These are phyloP conservation scores for Penicillium sp. DNA, from an alignment of 2,329 filamentous ascomycete species.

Conservation along the genomic window DNA sequence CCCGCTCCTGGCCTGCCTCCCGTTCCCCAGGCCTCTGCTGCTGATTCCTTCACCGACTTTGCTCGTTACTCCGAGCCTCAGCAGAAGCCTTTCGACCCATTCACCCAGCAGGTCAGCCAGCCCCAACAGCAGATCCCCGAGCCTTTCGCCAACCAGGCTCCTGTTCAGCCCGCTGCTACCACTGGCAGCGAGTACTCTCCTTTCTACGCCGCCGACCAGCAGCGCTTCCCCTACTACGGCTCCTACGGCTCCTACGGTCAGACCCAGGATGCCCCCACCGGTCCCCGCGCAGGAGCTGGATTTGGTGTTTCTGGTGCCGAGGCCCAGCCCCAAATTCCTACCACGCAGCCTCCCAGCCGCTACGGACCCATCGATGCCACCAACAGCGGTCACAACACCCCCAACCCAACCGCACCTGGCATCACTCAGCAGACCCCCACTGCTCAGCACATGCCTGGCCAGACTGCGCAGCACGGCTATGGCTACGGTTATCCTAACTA, in stretches of 20 bases:
- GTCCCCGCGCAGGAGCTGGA: slow-evolving; percentile 74
- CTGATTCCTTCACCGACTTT: slow-evolving; percentile 53
- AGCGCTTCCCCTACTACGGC: slow-evolving; percentile 69
- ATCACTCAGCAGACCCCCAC: slow-evolving; percentile 55
- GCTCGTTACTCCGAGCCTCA: slow-evolving; percentile 58
- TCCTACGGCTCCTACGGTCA: slow-evolving; percentile 67
- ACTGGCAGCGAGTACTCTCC: slow-evolving; percentile 74
- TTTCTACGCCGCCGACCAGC: slow-evolving; percentile 79
- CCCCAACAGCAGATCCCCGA: slow-evolving; percentile 66
- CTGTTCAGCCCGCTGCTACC: slow-evolving; percentile 59
- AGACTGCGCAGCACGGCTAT: slow-evolving; percentile 53
- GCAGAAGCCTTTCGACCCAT: slow-evolving; percentile 84
- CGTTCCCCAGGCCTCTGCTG: slow-evolving; percentile 55
- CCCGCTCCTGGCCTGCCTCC: slow-evolving; percentile 64
- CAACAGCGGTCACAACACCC: slow-evolving; percentile 87
- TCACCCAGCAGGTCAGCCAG: slow-evolving; percentile 69
- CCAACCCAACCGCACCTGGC: slow-evolving; percentile 70
- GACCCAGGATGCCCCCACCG: slow-evolving; percentile 71
- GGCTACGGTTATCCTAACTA: slow-evolving; percentile 60
- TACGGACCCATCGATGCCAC: slow-evolving; percentile 70
- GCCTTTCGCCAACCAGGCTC: slow-evolving; percentile 55
- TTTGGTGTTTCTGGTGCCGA: slow-evolving; percentile 66
- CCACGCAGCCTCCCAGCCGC: slow-evolving; percentile 74
- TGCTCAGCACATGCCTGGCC: slow-evolving; percentile 55
- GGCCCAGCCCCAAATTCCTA: slow-evolving; percentile 60